Conservation (phyloP, 2,329 filamentous ascomycete species). For the Hypomyces perniciosus region DNA sequence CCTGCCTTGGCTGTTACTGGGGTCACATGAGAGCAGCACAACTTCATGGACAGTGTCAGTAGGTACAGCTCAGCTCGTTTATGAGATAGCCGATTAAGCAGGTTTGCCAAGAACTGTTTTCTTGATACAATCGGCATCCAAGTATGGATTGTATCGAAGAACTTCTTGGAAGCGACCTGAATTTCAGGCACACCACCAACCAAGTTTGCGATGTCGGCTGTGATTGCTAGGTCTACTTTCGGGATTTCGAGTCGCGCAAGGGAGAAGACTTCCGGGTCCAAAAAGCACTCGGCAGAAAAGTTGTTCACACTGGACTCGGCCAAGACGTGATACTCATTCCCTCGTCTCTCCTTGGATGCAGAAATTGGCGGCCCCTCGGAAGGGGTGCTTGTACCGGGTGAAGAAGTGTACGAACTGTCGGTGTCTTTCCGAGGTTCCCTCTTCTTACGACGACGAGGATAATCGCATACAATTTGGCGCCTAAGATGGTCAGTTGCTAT, state of each 20-base stretch:
- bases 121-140: constrained; percentile 10
- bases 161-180: background rate
- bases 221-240: constrained; percentile 4
- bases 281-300: constrained; percentile 8
- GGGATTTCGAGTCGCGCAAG: constrained; percentile 5
- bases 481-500: background rate
- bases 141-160: constrained; percentile 6
- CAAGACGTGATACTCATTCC: background rate
- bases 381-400: background rate
- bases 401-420: background rate
- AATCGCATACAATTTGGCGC: constrained; percentile 8
- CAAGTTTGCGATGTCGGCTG: background rate
- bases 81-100: constrained; percentile 4
- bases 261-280: constrained; percentile 9
- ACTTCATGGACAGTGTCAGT: constrained; percentile 8
- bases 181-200: constrained; percentile 8
- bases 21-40: background rate
- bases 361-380: background rate
- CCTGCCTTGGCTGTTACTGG: background rate
- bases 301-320: background rate
- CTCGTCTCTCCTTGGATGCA: background rate
- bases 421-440: background rate
- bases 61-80: constrained; percentile 5
- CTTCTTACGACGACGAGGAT: constrained; percentile 10
- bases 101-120: background rate